Evolutionary conservation across 768 basidiomycete species (phyloP), one percentile per base, ranked within the genome.

Genomic region (Pleurotus ostreatus): DNA sequence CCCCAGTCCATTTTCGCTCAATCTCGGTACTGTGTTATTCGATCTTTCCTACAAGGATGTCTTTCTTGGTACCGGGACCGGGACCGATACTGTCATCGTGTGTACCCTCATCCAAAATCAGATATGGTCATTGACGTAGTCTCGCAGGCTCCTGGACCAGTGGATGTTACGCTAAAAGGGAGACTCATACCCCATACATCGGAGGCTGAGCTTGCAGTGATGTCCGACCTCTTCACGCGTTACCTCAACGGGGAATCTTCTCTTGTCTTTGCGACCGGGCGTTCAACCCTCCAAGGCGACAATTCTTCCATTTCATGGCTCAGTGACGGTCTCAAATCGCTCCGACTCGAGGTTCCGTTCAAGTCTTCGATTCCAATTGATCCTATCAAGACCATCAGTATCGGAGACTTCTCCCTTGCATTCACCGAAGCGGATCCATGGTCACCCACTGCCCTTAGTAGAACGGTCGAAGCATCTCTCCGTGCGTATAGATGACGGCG

Each of bases 11-110:
- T 89, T 91, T 66, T 70, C 78, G n/a, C 74, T 91, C 56, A 73
- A 81, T 62, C 75, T 91, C 40, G 88, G 88, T 30, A 86, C 84
- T 0, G 81, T 85, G 5, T 69, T 81, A 3, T 88, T 89, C 62
- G 76, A 76, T 56, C 73, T 91, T 23, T 71, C 72, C 18, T 90
- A 87, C 67, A 65, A 82, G 43, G 77, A 73, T 45, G 76, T 85
- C 16, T 71, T 73, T 51, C 70, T 89, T 44, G 87, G 87, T 25
- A 68, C 68, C 23, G 86, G 86, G 15, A 77, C 76, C 2, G 78
- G 81, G 22, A 66, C 68, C 1, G 73, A 83, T 55, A 81, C 81
- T 2, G 62, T 68, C 11, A 75, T 89, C 57, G 85, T 84, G 65
- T 48, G 79, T 65, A 8, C 4, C 44, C 55, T 55, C 56, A 25